Conservation (phyloP, 2,329 filamentous ascomycete species). For the Zymoseptoria tritici region DNA sequence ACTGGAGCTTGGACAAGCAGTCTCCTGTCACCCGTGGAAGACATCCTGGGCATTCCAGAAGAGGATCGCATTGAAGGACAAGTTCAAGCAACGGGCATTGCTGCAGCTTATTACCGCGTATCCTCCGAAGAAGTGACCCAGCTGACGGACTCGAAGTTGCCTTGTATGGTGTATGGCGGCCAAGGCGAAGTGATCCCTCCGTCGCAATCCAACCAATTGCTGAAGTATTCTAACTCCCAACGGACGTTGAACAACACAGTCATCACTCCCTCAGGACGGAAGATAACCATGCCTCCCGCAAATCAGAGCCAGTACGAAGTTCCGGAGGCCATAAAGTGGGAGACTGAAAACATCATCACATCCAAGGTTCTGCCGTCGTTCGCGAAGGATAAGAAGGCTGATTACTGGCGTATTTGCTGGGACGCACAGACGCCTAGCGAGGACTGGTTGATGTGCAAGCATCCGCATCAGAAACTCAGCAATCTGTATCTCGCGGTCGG, state of each 20-base stretch:
- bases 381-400: slow-evolving; percentile 27
- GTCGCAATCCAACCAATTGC: slow-evolving; percentile 39
- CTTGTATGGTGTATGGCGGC: slow-evolving; percentile 46
- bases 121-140: slow-evolving; percentile 42
- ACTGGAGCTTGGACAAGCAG: slow-evolving; percentile 52
- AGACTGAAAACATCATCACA: slow-evolving; percentile 12
- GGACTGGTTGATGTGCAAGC: slow-evolving; percentile 52
- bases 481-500: slow-evolving; percentile 55
- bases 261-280: slow-evolving; percentile 40
- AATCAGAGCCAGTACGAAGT: slow-evolving; percentile 13
- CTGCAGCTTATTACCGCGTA: slow-evolving; percentile 51
- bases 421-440: slow-evolving; percentile 56
- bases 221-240: slow-evolving; percentile 56
- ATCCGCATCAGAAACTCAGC: slow-evolving; percentile 42
- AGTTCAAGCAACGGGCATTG: slow-evolving; percentile 51
- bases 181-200: slow-evolving; percentile 44
- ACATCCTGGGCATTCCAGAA: slow-evolving; percentile 36
- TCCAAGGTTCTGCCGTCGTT: slow-evolving; percentile 29
- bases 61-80: slow-evolving; percentile 46
- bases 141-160: slow-evolving; percentile 38
- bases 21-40: slow-evolving; percentile 45
- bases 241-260: slow-evolving; percentile 49
- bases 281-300: slow-evolving; percentile 45
- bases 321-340: slow-evolving; percentile 11
- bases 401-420: slow-evolving; percentile 46